Conservation (phyloP, 2,329 filamentous ascomycete genomes). For the Talaromyces sp. region DNA sequence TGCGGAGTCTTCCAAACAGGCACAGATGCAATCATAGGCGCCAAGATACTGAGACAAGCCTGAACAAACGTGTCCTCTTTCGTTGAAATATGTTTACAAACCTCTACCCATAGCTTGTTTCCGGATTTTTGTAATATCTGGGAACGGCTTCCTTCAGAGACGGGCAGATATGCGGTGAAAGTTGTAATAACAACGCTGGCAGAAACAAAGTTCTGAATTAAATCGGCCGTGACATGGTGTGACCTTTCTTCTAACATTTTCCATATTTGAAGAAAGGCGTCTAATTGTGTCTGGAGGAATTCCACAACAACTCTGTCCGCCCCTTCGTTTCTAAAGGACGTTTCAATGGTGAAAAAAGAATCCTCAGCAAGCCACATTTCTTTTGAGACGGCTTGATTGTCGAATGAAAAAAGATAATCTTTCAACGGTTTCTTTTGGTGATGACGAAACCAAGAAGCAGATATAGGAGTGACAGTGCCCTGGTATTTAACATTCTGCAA, state of each 20-base stretch:
- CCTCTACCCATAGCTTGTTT: slow-evolving; percentile 25
- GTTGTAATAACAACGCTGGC: slow-evolving; percentile 40
- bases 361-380: slow-evolving; percentile 22
- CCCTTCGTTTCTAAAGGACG: slow-evolving; percentile 23
- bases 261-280: slow-evolving; percentile 41
- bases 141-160: slow-evolving; percentile 22
- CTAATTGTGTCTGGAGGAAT: slow-evolving; percentile 40
- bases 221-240: slow-evolving; percentile 44
- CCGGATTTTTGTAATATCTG: slow-evolving; percentile 23
- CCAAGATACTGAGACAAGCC: slow-evolving; percentile 27
- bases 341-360: slow-evolving; percentile 15
- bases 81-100: slow-evolving; percentile 27
- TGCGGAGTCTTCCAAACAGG: slow-evolving; percentile 13
- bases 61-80: slow-evolving; percentile 24
- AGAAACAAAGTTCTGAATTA: slow-evolving; percentile 45
- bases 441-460: slow-evolving; percentile 36
- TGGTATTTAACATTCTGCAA: slow-evolving; percentile 15
- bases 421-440: slow-evolving; percentile 36
- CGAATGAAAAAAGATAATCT: slow-evolving; percentile 44
- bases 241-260: slow-evolving; percentile 34
- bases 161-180: slow-evolving; percentile 30
- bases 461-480: slow-evolving; percentile 24
- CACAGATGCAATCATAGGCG: slow-evolving; percentile 25
- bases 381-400: slow-evolving; percentile 13
- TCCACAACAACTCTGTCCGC: slow-evolving; percentile 39